phyloP scores from a whole-genome alignment of 441 rosid species.

The Euphorbia celastroides region DNA sequence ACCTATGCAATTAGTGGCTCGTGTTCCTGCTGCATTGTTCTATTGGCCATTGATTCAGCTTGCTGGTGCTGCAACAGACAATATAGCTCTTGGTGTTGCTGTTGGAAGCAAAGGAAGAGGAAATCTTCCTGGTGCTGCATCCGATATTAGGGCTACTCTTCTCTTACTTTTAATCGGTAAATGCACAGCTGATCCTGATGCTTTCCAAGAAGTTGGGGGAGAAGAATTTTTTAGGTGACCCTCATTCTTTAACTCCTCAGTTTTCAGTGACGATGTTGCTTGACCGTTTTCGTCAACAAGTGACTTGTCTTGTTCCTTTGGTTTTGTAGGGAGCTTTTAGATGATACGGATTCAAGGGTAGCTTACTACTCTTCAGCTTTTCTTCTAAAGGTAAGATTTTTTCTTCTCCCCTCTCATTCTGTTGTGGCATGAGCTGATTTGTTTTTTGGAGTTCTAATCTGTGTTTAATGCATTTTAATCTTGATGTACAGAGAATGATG shows the following conservation, averaged over 20 bases:
- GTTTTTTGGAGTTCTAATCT: neutral
- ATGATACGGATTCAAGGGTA: constrained; percentile 96
- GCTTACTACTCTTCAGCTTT: constrained; percentile 98
- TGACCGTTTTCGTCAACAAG: constrained; percentile 3
- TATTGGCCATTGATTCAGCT: constrained; percentile 99
- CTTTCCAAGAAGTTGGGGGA: constrained; percentile 89
- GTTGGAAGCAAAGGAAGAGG: constrained; percentile 99
- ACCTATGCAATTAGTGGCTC: constrained; percentile 95
- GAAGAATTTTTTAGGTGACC: constrained; percentile 90
- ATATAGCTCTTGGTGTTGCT: constrained; percentile 95
- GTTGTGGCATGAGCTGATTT: constrained; percentile 3
- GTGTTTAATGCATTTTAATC: constrained; percentile 18
- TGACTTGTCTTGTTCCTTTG: constrained; percentile 11
- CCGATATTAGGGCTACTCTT: constrained; percentile 93
- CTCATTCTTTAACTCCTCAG: constrained; percentile 10
- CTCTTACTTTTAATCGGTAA: constrained; percentile 89
- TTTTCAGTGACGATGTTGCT: constrained; percentile 13
- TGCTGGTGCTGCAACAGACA: constrained; percentile 95
- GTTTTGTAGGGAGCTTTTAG: constrained; percentile 78
- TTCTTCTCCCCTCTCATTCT: constrained; percentile 1
- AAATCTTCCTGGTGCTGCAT: constrained; percentile 92
- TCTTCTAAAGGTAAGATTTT: constrained; percentile 80
- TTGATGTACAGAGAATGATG: constrained; percentile 86
- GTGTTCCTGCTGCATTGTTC: constrained; percentile 89
- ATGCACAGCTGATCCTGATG: constrained; percentile 89